Conservation (phyloP, 805 yeast genomes). For the Barnettozyma wickerhamii region DNA sequence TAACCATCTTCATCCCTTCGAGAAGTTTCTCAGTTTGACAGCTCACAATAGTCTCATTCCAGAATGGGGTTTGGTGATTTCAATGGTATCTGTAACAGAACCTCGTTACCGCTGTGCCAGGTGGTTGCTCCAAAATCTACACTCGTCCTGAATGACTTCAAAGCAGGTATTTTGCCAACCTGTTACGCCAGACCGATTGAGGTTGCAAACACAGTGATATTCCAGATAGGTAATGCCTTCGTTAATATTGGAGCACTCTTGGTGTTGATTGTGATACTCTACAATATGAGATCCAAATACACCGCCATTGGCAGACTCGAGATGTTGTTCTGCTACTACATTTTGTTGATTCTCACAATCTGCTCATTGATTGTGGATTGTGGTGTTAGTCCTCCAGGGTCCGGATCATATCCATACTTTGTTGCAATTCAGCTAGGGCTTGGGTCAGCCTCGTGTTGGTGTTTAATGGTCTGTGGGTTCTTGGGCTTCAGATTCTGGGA, state of each 20-base stretch:
- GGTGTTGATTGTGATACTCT: slow-evolving; percentile 63
- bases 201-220: slow-evolving; percentile 86
- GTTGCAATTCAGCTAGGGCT: slow-evolving; percentile 79
- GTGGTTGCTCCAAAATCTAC: slow-evolving; percentile 52
- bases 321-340: slow-evolving; percentile 68
- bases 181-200: slow-evolving; percentile 88
- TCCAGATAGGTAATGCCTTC: slow-evolving; percentile 84
- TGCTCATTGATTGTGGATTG: slow-evolving; percentile 78
- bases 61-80: slow-evolving; percentile 67
- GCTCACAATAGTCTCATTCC: neutral
- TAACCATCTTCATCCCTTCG: no score
- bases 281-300: slow-evolving; percentile 75
- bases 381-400: slow-evolving; percentile 88
- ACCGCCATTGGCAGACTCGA: slow-evolving; percentile 94
- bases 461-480: slow-evolving; percentile 69
- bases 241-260: slow-evolving; percentile 72
- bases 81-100: slow-evolving; percentile 50
- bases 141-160: slow-evolving; percentile 27
- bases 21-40: no score
- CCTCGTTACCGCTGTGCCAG: slow-evolving; percentile 78
- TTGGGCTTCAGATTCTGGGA: slow-evolving; percentile 91
- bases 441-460: slow-evolving; percentile 65
- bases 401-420: slow-evolving; percentile 70
- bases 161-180: slow-evolving; percentile 62
- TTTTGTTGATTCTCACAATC: slow-evolving; percentile 52